A percentile compares a stretch with the other conserved stretches of the same genome.
Conservation (phyloP, 75 land plant species). For the Chamaecyparis obtusa region DNA sequence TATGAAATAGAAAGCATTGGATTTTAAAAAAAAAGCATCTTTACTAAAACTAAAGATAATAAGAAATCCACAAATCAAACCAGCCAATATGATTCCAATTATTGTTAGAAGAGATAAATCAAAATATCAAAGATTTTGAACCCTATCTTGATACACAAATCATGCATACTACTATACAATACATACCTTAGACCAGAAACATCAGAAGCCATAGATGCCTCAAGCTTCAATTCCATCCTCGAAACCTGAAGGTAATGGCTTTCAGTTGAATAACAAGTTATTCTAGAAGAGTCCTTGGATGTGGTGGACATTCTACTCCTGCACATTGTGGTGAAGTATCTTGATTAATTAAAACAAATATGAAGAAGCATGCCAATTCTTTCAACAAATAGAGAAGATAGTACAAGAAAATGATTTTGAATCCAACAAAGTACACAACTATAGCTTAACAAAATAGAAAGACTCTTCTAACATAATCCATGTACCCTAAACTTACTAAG, state of each 20-base stretch:
- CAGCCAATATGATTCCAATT: background rate
- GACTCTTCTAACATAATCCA: background rate
- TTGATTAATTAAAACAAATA: background rate
- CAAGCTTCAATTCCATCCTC: constrained; percentile 48
- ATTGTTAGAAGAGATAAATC: background rate
- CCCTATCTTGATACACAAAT: background rate
- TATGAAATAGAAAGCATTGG: background rate
- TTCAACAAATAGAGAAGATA: background rate
- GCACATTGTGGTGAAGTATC: constrained; percentile 41
- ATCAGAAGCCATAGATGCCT: constrained; percentile 58
- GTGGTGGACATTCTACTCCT: constrained; percentile 87
- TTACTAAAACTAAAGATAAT: background rate
- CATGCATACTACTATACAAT: background rate
- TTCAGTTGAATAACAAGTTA: constrained; percentile 15
- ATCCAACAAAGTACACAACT: background rate
- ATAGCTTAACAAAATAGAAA: background rate
- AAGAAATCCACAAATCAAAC: background rate
- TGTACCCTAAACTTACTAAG: background rate
- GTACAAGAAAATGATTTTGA: background rate
- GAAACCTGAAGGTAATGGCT: constrained; percentile 26
- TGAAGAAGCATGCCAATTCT: background rate
- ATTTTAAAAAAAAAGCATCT: background rate
- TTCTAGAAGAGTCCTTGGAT: constrained; percentile 44
- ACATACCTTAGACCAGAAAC: constrained; percentile 76
- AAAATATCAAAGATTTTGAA: background rate